Evolutionary conservation across 2,329 filamentous ascomycete species (phyloP).

Genomic region (Bipolaris cookei): DNA sequence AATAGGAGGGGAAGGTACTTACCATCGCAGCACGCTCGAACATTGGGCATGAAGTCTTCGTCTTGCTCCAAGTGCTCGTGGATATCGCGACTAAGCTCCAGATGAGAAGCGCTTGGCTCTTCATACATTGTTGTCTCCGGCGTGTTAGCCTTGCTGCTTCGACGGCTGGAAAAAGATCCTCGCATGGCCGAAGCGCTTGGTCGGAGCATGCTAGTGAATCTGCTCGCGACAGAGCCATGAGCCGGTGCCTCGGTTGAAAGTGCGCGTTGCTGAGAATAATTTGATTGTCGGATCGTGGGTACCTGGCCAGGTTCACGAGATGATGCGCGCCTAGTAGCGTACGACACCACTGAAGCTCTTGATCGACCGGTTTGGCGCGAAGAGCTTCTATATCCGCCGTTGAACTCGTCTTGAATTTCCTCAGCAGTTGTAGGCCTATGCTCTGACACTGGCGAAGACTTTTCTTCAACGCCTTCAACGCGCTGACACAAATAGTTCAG

Average conservation of each 20-base stretch:
- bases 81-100: conserved; percentile 76
- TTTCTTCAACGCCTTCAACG: conserved; percentile 59
- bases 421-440: conserved; percentile 59
- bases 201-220: conserved; percentile 55
- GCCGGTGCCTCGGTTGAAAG: conserved; percentile 40
- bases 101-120: conserved; percentile 70
- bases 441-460: conserved; percentile 9
- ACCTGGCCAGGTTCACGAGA: conserved; percentile 49
- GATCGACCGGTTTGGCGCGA: conserved; percentile 60
- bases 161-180: conserved; percentile 58
- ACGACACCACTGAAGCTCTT: conserved; percentile 74
- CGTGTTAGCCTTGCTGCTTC: conserved; percentile 49
- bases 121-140: conserved; percentile 52
- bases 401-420: conserved; percentile 75
- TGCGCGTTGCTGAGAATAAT: conserved; percentile 39
- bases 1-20: conserved; percentile 50
- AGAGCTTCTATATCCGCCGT: conserved; percentile 64
- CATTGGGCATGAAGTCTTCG: conserved; percentile 85
- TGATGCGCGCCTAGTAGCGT: conserved; percentile 66
- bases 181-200: conserved; percentile 50
- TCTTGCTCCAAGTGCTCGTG: conserved; percentile 79
- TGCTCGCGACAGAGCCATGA: conserved; percentile 55
- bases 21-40: conserved; percentile 97
- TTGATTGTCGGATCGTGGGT: conserved; percentile 55
- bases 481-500: conserved; percentile 89